Percentiles rank a stretch among this genome's conserved stretches.
Evolutionary conservation across 805 yeast genomes (phyloP).

Genomic region (Huiozyma naganishii): DNA sequence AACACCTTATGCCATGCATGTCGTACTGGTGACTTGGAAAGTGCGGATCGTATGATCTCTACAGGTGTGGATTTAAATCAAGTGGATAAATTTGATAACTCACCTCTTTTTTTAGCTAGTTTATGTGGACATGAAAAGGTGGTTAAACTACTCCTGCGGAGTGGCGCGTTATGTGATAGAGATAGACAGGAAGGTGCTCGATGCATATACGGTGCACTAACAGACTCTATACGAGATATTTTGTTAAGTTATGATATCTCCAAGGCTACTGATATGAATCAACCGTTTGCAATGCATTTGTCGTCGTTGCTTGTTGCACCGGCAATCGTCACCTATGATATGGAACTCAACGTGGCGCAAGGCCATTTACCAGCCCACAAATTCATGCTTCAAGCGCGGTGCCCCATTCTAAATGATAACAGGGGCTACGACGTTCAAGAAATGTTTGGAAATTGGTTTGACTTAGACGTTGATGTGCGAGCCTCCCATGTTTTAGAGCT

Average conservation of each 20-base stretch:
- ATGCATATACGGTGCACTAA: constrained; percentile 70
- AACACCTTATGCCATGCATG: constrained; percentile 53
- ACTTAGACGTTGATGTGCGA: neutral
- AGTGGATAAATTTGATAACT: constrained; percentile 63
- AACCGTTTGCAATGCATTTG: constrained; percentile 66
- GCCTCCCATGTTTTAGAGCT: constrained; percentile 11
- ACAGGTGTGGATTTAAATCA: constrained; percentile 38
- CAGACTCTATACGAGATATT: constrained; percentile 49
- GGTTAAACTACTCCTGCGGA: constrained; percentile 47
- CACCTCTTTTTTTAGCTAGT: constrained; percentile 64
- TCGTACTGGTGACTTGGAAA: constrained; percentile 54
- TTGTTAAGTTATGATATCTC: constrained; percentile 53
- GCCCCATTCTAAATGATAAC: constrained; percentile 19
- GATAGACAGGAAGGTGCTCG: constrained; percentile 76
- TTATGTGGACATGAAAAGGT: constrained; percentile 63
- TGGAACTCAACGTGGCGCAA: neutral
- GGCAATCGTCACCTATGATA: constrained; percentile 8
- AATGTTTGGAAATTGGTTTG: neutral
- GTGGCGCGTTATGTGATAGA: constrained; percentile 70
- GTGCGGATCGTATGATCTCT: constrained; percentile 46
- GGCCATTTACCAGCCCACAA: constrained; percentile 27
- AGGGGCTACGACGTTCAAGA: neutral
- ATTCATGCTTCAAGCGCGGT: constrained; percentile 33
- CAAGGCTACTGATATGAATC: constrained; percentile 52
- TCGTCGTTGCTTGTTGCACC: constrained; percentile 30